phyloP scores from a whole-genome alignment of 306 rosid species.

The Sophora flavescens region DNA sequence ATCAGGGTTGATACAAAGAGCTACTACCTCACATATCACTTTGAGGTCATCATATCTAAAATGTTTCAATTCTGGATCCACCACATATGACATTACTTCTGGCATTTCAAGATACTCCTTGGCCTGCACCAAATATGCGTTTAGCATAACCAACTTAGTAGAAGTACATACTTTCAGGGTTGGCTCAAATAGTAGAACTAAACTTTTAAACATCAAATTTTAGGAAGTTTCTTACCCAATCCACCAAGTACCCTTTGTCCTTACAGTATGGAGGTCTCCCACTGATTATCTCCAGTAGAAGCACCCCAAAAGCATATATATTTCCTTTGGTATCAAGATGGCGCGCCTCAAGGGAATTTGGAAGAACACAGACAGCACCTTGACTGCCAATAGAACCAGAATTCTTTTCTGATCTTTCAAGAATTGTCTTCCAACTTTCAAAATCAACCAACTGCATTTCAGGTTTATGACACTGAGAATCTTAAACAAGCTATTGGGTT shows the following conservation, averaged over 20 bases:
- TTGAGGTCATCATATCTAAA: constrained; percentile 78
- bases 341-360: constrained; percentile 89
- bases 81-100: constrained; percentile 75
- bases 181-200: constrained; percentile 14
- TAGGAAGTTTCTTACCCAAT: constrained; percentile 76
- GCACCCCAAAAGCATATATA: constrained; percentile 81
- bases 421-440: constrained; percentile 97
- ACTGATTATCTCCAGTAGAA: constrained; percentile 85
- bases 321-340: constrained; percentile 83
- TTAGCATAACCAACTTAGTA: constrained; percentile 16
- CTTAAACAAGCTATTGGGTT: constrained; percentile 32
- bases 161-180: not conserved
- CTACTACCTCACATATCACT: constrained; percentile 82
- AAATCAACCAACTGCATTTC: constrained; percentile 88
- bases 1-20: constrained; percentile 75
- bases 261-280: constrained; percentile 89
- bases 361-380: constrained; percentile 84
- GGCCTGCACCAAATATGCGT: constrained; percentile 66
- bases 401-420: constrained; percentile 86
- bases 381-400: constrained; percentile 77
- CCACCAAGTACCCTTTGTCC: constrained; percentile 84
- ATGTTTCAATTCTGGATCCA: constrained; percentile 85
- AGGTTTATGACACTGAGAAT: constrained; percentile 34
- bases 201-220: constrained; percentile 32
- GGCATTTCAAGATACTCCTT: constrained; percentile 82